Conservation (phyloP, 257 asterid genomes). For the Jacaranda mimosifolia region DNA sequence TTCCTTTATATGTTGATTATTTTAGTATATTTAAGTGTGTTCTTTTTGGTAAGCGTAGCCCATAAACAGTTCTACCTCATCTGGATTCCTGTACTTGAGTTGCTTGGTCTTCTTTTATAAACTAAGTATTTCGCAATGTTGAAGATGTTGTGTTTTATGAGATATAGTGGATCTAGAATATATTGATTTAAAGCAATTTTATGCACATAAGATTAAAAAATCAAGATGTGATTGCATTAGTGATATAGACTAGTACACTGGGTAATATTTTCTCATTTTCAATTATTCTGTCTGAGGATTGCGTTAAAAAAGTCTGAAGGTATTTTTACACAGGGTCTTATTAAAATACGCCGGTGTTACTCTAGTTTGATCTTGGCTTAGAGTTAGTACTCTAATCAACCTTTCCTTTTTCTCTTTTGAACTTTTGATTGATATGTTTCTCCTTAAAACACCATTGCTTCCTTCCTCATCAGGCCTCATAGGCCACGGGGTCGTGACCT, state of each 20-base stretch:
- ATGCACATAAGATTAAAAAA: slow-evolving; percentile 17
- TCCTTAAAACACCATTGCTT: slow-evolving; percentile 17
- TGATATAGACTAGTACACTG: slow-evolving; percentile 19
- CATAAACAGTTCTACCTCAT: neutral
- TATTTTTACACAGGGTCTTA: slow-evolving; percentile 11
- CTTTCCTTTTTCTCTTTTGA: neutral
- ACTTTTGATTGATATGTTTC: slow-evolving; percentile 11
- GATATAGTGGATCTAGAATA: slow-evolving; percentile 31
- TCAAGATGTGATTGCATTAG: slow-evolving; percentile 9
- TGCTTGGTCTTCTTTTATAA: slow-evolving; percentile 14
- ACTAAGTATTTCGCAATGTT: neutral
- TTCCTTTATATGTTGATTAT: slow-evolving; percentile 8
- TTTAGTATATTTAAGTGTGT: slow-evolving; percentile 8
- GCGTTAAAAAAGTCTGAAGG: slow-evolving; percentile 15
- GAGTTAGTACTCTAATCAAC: slow-evolving; percentile 22
- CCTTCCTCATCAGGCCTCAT: neutral
- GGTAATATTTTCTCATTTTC: slow-evolving; percentile 19
- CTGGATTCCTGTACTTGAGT: slow-evolving; percentile 9
- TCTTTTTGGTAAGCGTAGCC: slow-evolving; percentile 4
- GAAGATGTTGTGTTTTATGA: neutral
- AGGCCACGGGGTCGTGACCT: neutral
- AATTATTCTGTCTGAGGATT: slow-evolving; percentile 19
- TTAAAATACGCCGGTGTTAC: neutral
- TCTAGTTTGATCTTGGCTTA: slow-evolving; percentile 13
- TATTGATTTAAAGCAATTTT: slow-evolving; percentile 26